Conservation (phyloP, 1,284 basidiomycete species). For the Melampsora americana region DNA sequence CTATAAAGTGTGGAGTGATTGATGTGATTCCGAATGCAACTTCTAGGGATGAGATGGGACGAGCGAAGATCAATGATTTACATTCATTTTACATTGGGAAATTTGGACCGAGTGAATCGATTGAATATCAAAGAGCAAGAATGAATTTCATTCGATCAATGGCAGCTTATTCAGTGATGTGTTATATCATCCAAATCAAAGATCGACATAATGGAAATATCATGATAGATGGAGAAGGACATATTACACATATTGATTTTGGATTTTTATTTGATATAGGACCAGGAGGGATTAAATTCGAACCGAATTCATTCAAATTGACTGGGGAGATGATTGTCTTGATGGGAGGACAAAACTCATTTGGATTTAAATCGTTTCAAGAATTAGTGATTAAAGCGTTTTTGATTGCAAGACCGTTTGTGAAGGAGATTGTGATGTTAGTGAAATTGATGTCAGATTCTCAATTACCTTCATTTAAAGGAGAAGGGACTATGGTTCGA, state of each 20-base stretch:
- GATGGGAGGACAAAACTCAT: conserved; percentile 90
- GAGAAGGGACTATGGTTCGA: conserved; percentile 81
- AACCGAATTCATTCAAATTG: conserved; percentile 94
- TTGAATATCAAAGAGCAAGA: conserved; percentile 87
- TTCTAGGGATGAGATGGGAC: conserved; percentile 98
- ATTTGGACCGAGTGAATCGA: conserved; percentile 83
- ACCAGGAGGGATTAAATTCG: conserved; percentile 88
- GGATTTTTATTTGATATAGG: conserved; percentile 97
- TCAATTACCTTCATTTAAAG: conserved; percentile 92
- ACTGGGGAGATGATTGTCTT: conserved; percentile 96
- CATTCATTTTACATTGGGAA: conserved; percentile 90
- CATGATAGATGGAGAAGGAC: conserved; percentile 96
- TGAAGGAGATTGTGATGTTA: conserved; percentile 80
- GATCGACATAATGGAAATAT: conserved; percentile 98
- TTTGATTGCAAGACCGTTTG: conserved; percentile 85
- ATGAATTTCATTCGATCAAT: conserved; percentile 97
- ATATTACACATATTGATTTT: conserved; percentile 94
- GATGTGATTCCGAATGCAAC: conserved; percentile 98
- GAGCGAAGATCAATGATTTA: conserved; percentile 95
- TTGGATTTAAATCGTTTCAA: conserved; percentile 90
- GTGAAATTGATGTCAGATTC: conserved; percentile 93
- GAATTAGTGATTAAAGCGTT: conserved; percentile 94
- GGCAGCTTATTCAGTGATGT: conserved; percentile 98
- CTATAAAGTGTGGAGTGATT: conserved; percentile 85
- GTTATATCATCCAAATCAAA: conserved; percentile 95